Evolutionary conservation across 2,329 filamentous ascomycete species (phyloP), one percentile per base, ranked within the genome.

Genomic region (Colletotrichum theobromicola): DNA sequence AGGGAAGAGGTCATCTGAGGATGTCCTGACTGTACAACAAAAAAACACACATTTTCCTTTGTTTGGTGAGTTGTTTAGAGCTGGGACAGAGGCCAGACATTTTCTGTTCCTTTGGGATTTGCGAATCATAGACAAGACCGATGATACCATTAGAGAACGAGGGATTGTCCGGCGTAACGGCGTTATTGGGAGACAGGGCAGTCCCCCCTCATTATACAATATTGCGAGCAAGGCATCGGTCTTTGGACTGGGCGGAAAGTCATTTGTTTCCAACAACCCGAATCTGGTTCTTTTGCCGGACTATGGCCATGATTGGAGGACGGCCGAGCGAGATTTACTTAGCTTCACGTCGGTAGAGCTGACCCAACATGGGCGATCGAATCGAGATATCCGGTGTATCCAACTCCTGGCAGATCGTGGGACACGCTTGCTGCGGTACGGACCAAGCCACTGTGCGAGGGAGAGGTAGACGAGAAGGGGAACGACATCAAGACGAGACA

Each of bases 1-100:
- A 88, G 96, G 32, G 85, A 92, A 4, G 96, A 99, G 67, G 92
- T 97, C 46, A 91, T 97, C n/a, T 90, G 80, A 80, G n/a, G 42
- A 50, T 50, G 42, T 21, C 10, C 42, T 50, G 30, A 34, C 13
- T 32, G 57, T 60, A 30, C 26, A 32, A 35, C 18, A 34, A 60
- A 60, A 32, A 5, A 18, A 21, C 28, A 21, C 18, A 46, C n/a
- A n/a, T 9, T 58, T 32, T 32, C 24, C n/a, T 26, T 24, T 46
- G 32, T 63, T 26, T 53, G 26, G 28, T 26, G 10, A 50, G 46
- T 61, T 12, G 46, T 61, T 12, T 4, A 28, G 18, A 35, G 7
- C 21, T 26, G 16, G 32, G 35, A 32, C 53, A n/a, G 30, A 60
- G 42, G 21, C 10, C 34, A n/a, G 53, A 15, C 50, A 16, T 66